A percentile compares a stretch with the other conserved stretches of the same genome.
Conservation (phyloP, 2,329 filamentous ascomycete genomes). For the Colletotrichum spaethianum region DNA sequence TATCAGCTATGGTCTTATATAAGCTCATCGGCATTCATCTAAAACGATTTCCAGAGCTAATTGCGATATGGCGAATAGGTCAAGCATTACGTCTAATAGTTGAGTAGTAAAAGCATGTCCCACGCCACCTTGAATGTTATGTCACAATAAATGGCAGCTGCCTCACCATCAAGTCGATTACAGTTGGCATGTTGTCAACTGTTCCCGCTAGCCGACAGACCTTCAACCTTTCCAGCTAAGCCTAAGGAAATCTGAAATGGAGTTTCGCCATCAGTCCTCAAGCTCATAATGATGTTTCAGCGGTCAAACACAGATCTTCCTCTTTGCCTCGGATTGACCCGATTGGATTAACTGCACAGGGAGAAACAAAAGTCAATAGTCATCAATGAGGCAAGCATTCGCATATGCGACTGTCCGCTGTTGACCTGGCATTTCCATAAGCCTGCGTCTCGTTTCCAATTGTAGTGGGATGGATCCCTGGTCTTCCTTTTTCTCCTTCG, state of each 20-base stretch:
- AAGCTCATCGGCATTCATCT: not conserved
- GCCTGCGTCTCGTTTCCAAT: not conserved
- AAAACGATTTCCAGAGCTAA: not conserved
- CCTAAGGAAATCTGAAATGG: not conserved
- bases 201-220: not conserved
- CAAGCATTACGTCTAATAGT: not conserved
- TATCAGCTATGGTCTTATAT: too few relatives aligned
- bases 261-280: not conserved
- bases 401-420: not conserved
- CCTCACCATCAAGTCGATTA: not conserved
- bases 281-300: not conserved
- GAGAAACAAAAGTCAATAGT: too few relatives aligned
- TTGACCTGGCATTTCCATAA: not conserved
- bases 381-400: too few relatives aligned
- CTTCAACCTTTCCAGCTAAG: not conserved
- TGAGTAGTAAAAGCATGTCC: not conserved
- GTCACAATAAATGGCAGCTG: not conserved
- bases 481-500: not conserved
- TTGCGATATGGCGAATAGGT: not conserved
- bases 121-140: not conserved
- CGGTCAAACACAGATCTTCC: not conserved
- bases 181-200: not conserved
- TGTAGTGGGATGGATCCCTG: slow-evolving; percentile 1
- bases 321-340: not conserved
- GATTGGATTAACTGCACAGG: not conserved